Conservation (phyloP, 306 rosid genomes). For the Lotus japonicus region DNA sequence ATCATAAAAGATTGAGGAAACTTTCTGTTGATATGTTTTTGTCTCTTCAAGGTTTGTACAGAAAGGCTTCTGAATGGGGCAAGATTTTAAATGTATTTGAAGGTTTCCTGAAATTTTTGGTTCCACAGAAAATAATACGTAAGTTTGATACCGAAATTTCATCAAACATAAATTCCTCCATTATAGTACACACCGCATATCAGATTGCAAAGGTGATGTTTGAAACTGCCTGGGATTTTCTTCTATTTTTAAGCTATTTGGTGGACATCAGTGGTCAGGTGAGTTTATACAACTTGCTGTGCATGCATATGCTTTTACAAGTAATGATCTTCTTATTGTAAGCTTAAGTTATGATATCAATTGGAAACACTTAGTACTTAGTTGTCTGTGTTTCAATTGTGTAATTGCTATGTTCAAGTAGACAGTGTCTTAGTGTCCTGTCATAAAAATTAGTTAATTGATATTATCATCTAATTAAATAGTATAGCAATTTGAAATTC, state of each 20-base stretch:
- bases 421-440: too few species aligned
- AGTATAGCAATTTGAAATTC: too few species aligned
- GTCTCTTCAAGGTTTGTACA: constrained; percentile 69
- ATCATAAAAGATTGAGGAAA: constrained; percentile 65
- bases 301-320: not conserved
- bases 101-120: constrained; percentile 68
- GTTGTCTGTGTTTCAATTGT: too few species aligned
- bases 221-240: constrained; percentile 80
- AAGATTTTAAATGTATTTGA: constrained; percentile 56
- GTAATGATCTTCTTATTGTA: not conserved
- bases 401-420: too few species aligned
- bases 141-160: constrained; percentile 36
- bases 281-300: constrained; percentile 23
- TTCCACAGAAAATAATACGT: constrained; percentile 58
- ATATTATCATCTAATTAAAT: too few species aligned
- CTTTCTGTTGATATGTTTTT: constrained; percentile 72
- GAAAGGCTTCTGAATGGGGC: constrained; percentile 69
- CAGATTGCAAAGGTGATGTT: constrained; percentile 87
- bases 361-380: too few species aligned
- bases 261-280: constrained; percentile 84
- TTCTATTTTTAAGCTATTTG: constrained; percentile 76
- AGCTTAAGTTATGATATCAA: not conserved
- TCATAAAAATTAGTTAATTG: too few species aligned
- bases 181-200: constrained; percentile 72
- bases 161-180: constrained; percentile 51